Conservation (phyloP, 345 rosid species). For the Cardiospermum halicacabum region DNA sequence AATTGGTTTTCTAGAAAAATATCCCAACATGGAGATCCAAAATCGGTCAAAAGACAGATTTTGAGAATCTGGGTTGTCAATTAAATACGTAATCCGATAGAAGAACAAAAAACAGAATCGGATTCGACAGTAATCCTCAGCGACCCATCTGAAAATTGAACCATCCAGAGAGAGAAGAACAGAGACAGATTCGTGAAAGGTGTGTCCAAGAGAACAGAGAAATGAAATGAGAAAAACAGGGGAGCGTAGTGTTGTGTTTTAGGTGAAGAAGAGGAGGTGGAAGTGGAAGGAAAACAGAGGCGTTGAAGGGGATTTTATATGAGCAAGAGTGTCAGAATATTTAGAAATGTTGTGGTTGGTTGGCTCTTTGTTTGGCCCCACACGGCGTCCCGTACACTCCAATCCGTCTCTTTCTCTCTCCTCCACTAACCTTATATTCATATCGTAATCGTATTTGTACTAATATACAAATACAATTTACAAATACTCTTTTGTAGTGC, state of each 20-base stretch:
- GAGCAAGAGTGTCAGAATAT: conserved; percentile 9
- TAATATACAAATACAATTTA: too few species aligned
- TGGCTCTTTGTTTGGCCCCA: conserved; percentile 31
- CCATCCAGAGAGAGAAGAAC: conserved; percentile 28
- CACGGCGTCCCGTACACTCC: conserved; percentile 42
- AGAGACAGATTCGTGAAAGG: conserved; percentile 4
- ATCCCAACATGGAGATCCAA: conserved; percentile 26
- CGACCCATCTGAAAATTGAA: conserved; percentile 22
- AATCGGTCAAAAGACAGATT: conserved; percentile 20
- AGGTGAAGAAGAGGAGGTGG: not conserved
- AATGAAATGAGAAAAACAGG: conserved; percentile 3
- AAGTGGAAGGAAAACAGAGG: conserved; percentile 11
- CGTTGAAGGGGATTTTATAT: conserved; percentile 18
- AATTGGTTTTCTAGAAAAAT: not conserved
- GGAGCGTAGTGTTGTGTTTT: not conserved
- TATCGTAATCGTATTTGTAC: too few species aligned
- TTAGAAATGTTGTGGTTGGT: conserved; percentile 27
- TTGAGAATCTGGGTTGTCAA: conserved; percentile 25
- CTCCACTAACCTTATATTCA: not conserved
- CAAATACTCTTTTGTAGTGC: too few species aligned
- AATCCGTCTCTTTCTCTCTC: conserved; percentile 12
- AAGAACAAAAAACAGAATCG: conserved; percentile 40
- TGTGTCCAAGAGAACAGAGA: conserved; percentile 4
- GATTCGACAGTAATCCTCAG: conserved; percentile 32
- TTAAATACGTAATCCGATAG: conserved; percentile 31